Conservation (phyloP, 2,329 filamentous ascomycete genomes). For the Diaporthe vaccinii region DNA sequence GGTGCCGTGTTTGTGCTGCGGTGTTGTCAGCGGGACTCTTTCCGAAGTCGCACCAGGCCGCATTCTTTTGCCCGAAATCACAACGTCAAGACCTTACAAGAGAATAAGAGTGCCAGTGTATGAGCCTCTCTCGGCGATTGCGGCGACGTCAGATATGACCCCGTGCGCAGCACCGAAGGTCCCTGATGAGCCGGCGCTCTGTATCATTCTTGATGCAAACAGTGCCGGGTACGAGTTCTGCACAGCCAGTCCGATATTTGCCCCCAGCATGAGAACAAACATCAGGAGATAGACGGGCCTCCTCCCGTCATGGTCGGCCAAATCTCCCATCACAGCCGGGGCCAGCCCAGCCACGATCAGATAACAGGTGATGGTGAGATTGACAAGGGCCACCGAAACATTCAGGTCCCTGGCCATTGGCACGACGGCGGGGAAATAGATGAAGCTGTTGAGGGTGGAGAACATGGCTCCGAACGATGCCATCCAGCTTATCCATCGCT, state of each 20-base stretch:
- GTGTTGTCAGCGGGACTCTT: background rate
- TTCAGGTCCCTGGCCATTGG: slow-evolving; percentile 43
- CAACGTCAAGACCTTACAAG: background rate
- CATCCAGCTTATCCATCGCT: slow-evolving; percentile 7
- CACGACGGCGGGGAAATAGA: slow-evolving; percentile 46
- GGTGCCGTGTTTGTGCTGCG: slow-evolving; percentile 17
- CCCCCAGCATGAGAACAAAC: background rate
- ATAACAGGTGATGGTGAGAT: slow-evolving; percentile 57
- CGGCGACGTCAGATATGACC: background rate
- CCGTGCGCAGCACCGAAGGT: background rate
- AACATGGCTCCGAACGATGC: slow-evolving; percentile 44
- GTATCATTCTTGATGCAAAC: slow-evolving; percentile 13
- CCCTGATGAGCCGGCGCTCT: slow-evolving; percentile 15
- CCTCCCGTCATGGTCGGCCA: slow-evolving; percentile 40
- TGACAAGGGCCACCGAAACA: slow-evolving; percentile 47
- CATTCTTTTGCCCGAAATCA: too few species aligned
- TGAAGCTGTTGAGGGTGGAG: slow-evolving; percentile 46
- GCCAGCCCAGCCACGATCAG: slow-evolving; percentile 58
- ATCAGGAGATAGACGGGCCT: slow-evolving; percentile 30
- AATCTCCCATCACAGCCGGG: slow-evolving; percentile 35
- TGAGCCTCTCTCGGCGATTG: background rate
- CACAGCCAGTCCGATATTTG: slow-evolving; percentile 18
- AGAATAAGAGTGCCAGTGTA: slow-evolving; percentile 4
- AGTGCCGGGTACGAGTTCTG: slow-evolving; percentile 3
- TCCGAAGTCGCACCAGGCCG: too few species aligned